Percentiles rank a stretch among this genome's conserved stretches.
Evolutionary conservation across 2,329 filamentous ascomycete genomes (phyloP).

Genomic region (Penicillium sp.): DNA sequence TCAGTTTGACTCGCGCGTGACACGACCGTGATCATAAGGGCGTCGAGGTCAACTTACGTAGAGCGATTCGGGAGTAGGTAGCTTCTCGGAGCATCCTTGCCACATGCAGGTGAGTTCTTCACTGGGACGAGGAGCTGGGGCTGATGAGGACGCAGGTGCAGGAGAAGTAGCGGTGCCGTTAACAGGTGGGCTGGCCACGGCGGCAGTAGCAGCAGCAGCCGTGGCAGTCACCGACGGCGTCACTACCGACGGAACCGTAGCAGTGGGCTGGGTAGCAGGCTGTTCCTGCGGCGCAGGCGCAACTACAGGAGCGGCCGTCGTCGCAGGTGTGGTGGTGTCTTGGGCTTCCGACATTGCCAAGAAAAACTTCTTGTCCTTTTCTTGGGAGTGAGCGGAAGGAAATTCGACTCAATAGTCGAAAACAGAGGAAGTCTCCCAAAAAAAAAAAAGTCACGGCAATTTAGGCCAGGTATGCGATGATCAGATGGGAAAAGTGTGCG

Average conservation of each 20-base stretch:
- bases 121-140: conserved; percentile 23
- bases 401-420: conserved; percentile 15
- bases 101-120: conserved; percentile 62
- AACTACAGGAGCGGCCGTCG: conserved; percentile 31
- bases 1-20: not conserved
- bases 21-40: conserved; percentile 6
- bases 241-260: conserved; percentile 32
- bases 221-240: conserved; percentile 39
- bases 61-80: conserved; percentile 62
- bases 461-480: not conserved
- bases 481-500: not conserved
- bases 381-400: conserved; percentile 38
- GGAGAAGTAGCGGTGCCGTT: conserved; percentile 32
- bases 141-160: conserved; percentile 11
- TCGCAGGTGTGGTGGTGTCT: conserved; percentile 35
- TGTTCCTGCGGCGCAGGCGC: conserved; percentile 32
- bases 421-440: conserved; percentile 5
- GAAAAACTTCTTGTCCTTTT: conserved; percentile 38
- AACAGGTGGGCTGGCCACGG: conserved; percentile 36
- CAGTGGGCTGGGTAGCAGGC: conserved; percentile 25
- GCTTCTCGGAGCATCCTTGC: conserved; percentile 66
- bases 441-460: conserved; percentile 8
- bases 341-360: conserved; percentile 50
- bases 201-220: conserved; percentile 44
- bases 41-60: conserved; percentile 55